These are phyloP conservation scores for Starmerella vaccinii DNA, from an alignment of 805 yeast species.

Conservation along the genomic window DNA sequence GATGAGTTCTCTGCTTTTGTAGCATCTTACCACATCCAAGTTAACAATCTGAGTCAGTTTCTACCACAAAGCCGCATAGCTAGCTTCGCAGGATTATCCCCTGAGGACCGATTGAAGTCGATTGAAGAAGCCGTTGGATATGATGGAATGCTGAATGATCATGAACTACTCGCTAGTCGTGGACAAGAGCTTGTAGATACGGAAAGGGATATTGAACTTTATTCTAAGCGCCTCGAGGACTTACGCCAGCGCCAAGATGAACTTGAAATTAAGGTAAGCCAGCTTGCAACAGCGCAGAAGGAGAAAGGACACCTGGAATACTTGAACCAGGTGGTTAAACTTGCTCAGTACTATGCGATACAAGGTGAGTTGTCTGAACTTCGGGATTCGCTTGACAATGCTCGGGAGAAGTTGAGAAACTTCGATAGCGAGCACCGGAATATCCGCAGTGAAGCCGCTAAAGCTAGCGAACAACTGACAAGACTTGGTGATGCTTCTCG, in stretches of 20 bases:
- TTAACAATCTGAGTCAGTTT: conserved; percentile 87
- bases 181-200: conserved; percentile 6
- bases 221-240: background rate
- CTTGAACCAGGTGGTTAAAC: background rate
- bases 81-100: conserved; percentile 72
- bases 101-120: conserved; percentile 62
- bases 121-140: conserved; percentile 72
- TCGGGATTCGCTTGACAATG: background rate
- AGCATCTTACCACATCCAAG: conserved; percentile 64
- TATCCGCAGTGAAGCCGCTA: background rate
- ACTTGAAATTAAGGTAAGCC: background rate
- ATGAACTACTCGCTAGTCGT: conserved; percentile 39
- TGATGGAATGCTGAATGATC: conserved; percentile 39
- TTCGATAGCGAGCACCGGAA: conserved; percentile 1
- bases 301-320: background rate
- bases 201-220: background rate
- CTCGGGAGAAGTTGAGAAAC: conserved; percentile 30
- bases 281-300: conserved; percentile 20
- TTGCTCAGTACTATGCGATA: background rate
- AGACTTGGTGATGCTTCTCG: background rate
- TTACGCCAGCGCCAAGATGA: background rate
- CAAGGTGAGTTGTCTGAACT: background rate
- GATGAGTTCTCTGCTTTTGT: conserved; percentile 53
- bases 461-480: background rate
- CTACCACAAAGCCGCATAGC: conserved; percentile 93